These are phyloP conservation scores for Escovopsis sp. DNA, from an alignment of 2,329 filamentous ascomycete genomes.

Conservation along the genomic window DNA sequence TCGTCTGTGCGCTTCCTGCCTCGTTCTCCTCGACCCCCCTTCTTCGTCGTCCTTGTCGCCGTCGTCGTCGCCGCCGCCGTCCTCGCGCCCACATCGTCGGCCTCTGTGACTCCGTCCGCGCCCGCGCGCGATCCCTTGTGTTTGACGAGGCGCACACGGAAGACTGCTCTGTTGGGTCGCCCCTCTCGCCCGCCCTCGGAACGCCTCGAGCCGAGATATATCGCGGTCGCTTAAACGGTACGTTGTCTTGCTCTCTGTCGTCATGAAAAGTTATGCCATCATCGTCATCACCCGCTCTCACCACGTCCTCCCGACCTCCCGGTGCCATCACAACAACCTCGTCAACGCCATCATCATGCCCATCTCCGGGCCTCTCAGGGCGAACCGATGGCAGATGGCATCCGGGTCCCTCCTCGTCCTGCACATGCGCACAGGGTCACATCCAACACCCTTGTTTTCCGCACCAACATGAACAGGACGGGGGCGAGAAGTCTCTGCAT, in stretches of 20 bases:
- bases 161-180: background rate
- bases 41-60: background rate
- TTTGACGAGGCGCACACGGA: background rate
- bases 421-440: no score
- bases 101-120: background rate
- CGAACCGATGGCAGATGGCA: no score
- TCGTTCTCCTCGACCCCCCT: conserved; percentile 2
- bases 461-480: background rate
- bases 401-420: no score
- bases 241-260: background rate
- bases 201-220: background rate
- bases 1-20: conserved; percentile 5
- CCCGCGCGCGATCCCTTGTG: no score
- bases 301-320: no score
- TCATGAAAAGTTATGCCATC: background rate
- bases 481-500: background rate
- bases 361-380: no score
- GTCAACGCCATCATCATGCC: background rate
- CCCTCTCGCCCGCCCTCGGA: background rate
- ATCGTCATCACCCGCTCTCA: background rate
- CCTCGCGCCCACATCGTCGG: conserved; percentile 6
- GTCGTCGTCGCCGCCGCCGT: no score
- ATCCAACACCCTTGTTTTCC: no score
- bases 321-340: background rate
- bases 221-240: conserved; percentile 5